phyloP scores from a whole-genome alignment of 257 asterid genomes.

The Asclepias syriaca region DNA sequence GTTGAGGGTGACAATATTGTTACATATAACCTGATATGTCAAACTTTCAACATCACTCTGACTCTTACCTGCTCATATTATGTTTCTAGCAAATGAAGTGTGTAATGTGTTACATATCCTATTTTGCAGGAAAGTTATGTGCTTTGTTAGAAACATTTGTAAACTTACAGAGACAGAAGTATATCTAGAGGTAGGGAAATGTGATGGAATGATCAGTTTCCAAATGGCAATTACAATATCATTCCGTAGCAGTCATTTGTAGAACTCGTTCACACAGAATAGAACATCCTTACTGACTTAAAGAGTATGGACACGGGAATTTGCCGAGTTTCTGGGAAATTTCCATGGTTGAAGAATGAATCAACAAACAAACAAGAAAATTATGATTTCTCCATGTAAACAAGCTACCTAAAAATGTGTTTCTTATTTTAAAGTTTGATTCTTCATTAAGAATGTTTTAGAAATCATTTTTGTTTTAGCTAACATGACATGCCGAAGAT shows the following conservation, averaged over 20 bases:
- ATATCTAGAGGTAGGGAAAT: background rate
- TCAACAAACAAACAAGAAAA: background rate
- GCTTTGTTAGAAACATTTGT: no score
- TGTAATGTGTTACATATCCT: no score
- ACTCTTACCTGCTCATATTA: no score
- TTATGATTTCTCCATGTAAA: background rate
- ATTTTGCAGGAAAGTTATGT: no score
- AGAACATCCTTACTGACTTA: no score
- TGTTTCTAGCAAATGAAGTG: no score
- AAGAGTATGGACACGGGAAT: background rate
- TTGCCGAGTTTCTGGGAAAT: conserved; percentile 6
- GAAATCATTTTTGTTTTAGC: background rate
- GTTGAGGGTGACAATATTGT: no score
- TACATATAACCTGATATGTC: no score
- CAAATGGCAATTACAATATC: background rate
- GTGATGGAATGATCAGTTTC: background rate
- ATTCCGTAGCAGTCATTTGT: no score
- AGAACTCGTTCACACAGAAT: no score
- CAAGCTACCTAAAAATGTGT: background rate
- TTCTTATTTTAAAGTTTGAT: background rate
- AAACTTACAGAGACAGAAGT: no score
- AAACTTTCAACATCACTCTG: no score
- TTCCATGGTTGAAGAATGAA: background rate
- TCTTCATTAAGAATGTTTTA: background rate
- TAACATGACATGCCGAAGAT: background rate